Evolutionary conservation across 306 rosid species (phyloP).

Genomic region (Spatholobus suberectus): DNA sequence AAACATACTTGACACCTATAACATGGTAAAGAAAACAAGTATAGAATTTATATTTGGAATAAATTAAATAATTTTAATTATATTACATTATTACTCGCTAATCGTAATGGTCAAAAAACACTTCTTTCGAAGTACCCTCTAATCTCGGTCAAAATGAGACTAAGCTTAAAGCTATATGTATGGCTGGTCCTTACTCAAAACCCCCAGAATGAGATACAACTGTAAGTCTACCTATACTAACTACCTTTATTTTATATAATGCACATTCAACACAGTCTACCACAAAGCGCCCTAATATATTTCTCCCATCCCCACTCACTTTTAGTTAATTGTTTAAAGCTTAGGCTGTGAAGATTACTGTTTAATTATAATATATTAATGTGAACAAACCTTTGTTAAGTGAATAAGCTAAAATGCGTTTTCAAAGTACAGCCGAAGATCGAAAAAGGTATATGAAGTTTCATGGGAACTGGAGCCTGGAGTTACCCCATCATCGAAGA

Average conservation of each 20-base stretch:
- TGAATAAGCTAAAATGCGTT: neutral
- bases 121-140: neutral
- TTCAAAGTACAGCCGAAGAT: neutral
- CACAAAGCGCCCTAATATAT: conserved; percentile 8
- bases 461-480: neutral
- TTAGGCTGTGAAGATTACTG: neutral
- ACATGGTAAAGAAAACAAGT: too few species aligned
- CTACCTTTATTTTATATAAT: neutral
- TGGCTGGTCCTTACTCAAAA: neutral
- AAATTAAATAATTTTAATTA: neutral
- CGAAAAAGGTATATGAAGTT: conserved; percentile 4
- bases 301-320: neutral
- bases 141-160: neutral
- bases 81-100: neutral
- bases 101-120: conserved; percentile 17
- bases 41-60: too few species aligned
- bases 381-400: neutral
- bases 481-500: neutral
- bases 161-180: neutral
- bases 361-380: neutral
- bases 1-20: too few species aligned
- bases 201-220: neutral
- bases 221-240: neutral
- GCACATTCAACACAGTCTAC: neutral
- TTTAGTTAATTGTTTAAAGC: neutral